Percentiles rank a stretch among this genome's conserved stretches.
phyloP scores from a whole-genome alignment of 164 flowering plant species.

The Tinospora cordifolia region DNA sequence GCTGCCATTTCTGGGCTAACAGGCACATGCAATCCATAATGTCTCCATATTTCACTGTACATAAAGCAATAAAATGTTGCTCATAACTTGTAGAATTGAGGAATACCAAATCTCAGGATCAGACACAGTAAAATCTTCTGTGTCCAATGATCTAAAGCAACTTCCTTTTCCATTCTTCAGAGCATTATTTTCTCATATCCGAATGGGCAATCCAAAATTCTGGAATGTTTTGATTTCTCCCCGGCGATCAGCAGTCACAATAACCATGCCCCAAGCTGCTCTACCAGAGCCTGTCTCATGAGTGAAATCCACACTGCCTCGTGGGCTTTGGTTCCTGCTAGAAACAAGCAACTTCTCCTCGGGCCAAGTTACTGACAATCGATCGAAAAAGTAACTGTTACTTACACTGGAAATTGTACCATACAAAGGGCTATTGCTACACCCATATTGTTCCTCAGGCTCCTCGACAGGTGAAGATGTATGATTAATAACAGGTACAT shows the following conservation, averaged over 20 bases:
- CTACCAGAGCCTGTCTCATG: slow-evolving; percentile 26
- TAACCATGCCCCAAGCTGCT: slow-evolving; percentile 87
- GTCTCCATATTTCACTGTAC: slow-evolving; percentile 15
- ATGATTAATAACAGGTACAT: slow-evolving; percentile 34
- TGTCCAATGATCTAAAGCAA: too few relatives aligned
- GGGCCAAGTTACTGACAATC: slow-evolving; percentile 68
- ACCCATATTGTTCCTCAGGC: slow-evolving; percentile 27
- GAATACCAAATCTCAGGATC: too few relatives aligned
- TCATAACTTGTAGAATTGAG: not conserved
- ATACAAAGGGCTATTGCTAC: slow-evolving; percentile 41
- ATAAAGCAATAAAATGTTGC: slow-evolving; percentile 9
- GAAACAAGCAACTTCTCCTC: slow-evolving; percentile 63
- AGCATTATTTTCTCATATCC: slow-evolving; percentile 29
- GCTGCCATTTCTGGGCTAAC: too few relatives aligned
- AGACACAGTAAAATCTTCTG: too few relatives aligned
- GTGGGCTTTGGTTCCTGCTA: slow-evolving; percentile 40
- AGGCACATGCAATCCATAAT: slow-evolving; percentile 5
- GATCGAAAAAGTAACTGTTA: slow-evolving; percentile 59
- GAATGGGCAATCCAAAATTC: slow-evolving; percentile 86
- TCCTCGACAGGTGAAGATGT: slow-evolving; percentile 49
- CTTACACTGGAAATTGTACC: slow-evolving; percentile 45
- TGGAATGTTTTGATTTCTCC: slow-evolving; percentile 86
- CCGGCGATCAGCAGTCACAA: slow-evolving; percentile 80
- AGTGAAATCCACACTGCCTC: slow-evolving; percentile 37
- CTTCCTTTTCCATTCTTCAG: not conserved